Evolutionary conservation across 768 basidiomycete species (phyloP), one percentile per base, ranked within the genome.

Genomic region (Gyrodon lividus): DNA sequence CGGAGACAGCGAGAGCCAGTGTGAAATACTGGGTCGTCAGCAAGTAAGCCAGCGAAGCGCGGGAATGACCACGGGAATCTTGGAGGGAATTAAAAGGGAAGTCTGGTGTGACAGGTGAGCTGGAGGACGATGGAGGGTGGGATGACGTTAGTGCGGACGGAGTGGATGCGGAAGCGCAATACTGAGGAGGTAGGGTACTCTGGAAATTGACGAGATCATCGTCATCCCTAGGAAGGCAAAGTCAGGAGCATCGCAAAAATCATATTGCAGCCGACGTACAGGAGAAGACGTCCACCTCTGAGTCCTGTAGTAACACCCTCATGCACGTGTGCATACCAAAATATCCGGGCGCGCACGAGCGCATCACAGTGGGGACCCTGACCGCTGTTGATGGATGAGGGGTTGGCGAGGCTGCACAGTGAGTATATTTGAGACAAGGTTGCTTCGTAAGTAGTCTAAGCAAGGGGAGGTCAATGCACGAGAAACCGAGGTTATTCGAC

Each of bases 261-360:
- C 10, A 35, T 34, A 37, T n/a, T 2, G 54, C 7, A 26, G 17
- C 34, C 14, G 24, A 57, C 89, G 60, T 72, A 92, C 91, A 96
- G 70, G 41, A 87, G 74, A 42, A 96, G 76, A 34, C 91, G 85
- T 2, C 91, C 87, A n/a, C 94, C 94, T 44, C 84, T 79, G 51
- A 95, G 76, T 19, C 87, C 94, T 8, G 82, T 88, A 2, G 83
- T 82, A 19, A 94, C 78, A 24, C 91, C 89, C 69, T 96, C 94
- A 52, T 90, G 85, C 22, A 87, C 81, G 56, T 92, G 82, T 6
- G 88, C 83, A 60, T 93, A 96, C 89, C 92, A 96, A 66, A 92
- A 95, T 28, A 95, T 77, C 26, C 93, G 77, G 3, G 89, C 84
- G 30, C 90, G 82, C 30, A 88, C 74, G 71, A 72, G 71, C 6